Conservation (phyloP, 176 grass and related monocot species). For the Ensete glaucum region DNA sequence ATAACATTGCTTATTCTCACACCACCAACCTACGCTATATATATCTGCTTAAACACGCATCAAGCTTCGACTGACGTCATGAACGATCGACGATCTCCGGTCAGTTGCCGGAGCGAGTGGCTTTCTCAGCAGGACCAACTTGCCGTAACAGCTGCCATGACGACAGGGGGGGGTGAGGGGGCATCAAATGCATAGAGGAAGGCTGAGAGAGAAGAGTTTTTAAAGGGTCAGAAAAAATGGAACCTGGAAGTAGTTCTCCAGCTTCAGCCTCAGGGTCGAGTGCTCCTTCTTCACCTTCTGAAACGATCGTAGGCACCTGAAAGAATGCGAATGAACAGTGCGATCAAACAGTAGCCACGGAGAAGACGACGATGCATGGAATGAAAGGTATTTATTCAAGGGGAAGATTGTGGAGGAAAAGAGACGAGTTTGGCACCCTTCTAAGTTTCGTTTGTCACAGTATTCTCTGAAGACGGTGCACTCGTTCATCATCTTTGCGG, state of each 20-base stretch:
- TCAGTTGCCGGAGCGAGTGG: conserved; percentile 35
- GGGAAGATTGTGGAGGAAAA: not conserved
- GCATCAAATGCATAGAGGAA: not conserved
- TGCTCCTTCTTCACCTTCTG: conserved; percentile 93
- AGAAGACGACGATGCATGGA: too few relatives aligned
- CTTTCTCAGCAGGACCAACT: conserved; percentile 56
- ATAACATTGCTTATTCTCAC: too few relatives aligned
- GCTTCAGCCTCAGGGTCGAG: conserved; percentile 56
- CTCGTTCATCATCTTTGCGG: conserved; percentile 95
- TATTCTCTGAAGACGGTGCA: conserved; percentile 65
- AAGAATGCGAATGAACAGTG: not conserved
- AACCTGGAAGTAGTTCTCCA: conserved; percentile 99
- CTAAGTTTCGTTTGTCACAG: conserved; percentile 56
- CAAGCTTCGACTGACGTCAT: not conserved
- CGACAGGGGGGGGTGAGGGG: not conserved
- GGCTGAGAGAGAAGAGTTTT: not conserved
- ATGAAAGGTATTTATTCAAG: not conserved
- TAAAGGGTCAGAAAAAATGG: conserved; percentile 16
- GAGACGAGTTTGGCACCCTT: conserved; percentile 41
- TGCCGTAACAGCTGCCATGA: conserved; percentile 51
- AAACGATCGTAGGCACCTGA: conserved; percentile 74
- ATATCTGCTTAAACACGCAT: too few relatives aligned
- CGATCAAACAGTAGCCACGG: conserved; percentile 5
- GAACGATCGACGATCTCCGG: not conserved
- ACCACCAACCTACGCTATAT: too few relatives aligned